Conservation (phyloP, 208 protist genomes). For the Herpetomonas samuelpessoai region DNA sequence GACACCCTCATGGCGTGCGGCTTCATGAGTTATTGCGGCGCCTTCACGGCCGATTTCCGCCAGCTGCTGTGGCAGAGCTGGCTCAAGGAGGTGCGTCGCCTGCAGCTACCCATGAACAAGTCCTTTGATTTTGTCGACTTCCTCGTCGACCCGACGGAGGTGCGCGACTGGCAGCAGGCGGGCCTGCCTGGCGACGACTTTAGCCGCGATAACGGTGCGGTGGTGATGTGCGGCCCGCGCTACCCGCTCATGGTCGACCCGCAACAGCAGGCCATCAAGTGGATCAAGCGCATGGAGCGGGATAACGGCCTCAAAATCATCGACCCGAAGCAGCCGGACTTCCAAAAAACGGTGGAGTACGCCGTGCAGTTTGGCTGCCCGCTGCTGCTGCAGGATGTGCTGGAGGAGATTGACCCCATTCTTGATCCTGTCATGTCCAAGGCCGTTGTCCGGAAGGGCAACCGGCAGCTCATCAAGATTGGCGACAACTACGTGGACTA, state of each 20-base stretch:
- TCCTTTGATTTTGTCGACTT: constrained; percentile 94
- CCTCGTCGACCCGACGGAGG: constrained; percentile 93
- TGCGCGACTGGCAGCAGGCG: constrained; percentile 97
- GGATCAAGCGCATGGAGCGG: constrained; percentile 97
- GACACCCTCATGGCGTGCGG: constrained; percentile 96
- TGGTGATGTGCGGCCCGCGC: constrained; percentile 93
- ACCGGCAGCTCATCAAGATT: constrained; percentile 92
- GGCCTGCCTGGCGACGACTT: constrained; percentile 97
- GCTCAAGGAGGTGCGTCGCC: constrained; percentile 85
- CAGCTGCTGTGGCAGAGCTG: constrained; percentile 90
- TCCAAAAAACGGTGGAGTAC: constrained; percentile 95
- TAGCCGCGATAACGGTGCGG: constrained; percentile 96
- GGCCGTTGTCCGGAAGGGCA: constrained; percentile 92
- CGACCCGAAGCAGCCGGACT: constrained; percentile 94
- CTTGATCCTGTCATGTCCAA: constrained; percentile 96
- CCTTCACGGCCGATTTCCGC: constrained; percentile 96
- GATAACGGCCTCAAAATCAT: constrained; percentile 93
- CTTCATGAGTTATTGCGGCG: constrained; percentile 97
- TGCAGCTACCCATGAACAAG: constrained; percentile 81
- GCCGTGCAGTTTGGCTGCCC: constrained; percentile 97
- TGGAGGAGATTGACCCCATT: constrained; percentile 97
- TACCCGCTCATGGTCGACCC: constrained; percentile 99
- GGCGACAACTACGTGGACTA: constrained; percentile 98
- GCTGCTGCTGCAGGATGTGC: constrained; percentile 96
- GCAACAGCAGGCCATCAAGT: constrained; percentile 99